Evolutionary conservation across 73 alveolate species (phyloP).

Genomic region (Paramecium tetraurelia): DNA sequence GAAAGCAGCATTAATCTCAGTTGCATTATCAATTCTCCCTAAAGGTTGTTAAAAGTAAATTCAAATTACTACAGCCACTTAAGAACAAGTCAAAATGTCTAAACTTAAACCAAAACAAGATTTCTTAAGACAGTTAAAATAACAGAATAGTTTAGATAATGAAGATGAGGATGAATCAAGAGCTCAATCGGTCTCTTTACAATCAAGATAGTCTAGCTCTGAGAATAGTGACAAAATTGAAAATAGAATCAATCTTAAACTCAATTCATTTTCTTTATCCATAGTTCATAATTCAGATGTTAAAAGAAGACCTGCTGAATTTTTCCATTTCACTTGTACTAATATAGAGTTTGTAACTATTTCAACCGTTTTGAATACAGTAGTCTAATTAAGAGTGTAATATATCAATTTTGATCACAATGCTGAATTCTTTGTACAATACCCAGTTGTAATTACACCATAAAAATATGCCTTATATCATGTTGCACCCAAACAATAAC

Average conservation of each 20-base stretch:
- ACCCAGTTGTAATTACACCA: slow-evolving; percentile 50
- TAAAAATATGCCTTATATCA: slow-evolving; percentile 24
- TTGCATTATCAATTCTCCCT: slow-evolving; percentile 20
- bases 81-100: background rate
- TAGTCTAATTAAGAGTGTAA: background rate
- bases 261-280: slow-evolving; percentile 1
- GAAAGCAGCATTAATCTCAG: background rate
- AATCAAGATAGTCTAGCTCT: background rate
- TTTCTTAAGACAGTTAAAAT: background rate
- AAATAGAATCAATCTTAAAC: background rate
- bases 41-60: background rate
- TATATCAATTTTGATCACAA: slow-evolving; percentile 46
- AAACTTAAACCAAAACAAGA: background rate
- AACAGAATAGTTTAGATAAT: background rate
- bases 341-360: slow-evolving; percentile 46
- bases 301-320: slow-evolving; percentile 36
- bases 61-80: background rate
- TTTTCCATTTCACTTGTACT: background rate
- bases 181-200: background rate
- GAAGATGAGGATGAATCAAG: slow-evolving; percentile 13
- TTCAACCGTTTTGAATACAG: background rate
- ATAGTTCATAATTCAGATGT: slow-evolving; percentile 1
- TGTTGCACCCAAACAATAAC: background rate
- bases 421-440: background rate
- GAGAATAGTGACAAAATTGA: background rate